These are phyloP conservation scores for Exserohilum rostratum DNA, from an alignment of 2,329 filamentous ascomycete genomes.

Conservation along the genomic window DNA sequence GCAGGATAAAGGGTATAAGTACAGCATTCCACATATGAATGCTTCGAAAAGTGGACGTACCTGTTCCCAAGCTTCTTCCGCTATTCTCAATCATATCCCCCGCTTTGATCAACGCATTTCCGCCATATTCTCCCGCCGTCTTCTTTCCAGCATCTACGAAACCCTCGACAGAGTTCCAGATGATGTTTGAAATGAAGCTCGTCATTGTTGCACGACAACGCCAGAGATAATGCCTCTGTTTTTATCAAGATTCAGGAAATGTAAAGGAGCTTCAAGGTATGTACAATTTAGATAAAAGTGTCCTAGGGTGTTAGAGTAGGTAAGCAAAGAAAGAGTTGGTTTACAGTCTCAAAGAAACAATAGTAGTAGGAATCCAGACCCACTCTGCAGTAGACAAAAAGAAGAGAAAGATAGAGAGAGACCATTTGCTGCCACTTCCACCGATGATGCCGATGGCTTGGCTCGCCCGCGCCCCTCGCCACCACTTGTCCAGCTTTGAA, in stretches of 20 bases:
- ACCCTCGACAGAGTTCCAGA: slow-evolving; percentile 47
- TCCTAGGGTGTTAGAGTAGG: background rate
- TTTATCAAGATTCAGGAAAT: no score
- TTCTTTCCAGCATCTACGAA: slow-evolving; percentile 47
- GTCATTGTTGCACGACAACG: slow-evolving; percentile 27
- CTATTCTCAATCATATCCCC: slow-evolving; percentile 46
- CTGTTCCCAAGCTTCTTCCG: slow-evolving; percentile 40
- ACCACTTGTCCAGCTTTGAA: slow-evolving; percentile 27
- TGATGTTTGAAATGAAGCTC: slow-evolving; percentile 45
- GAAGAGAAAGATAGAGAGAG: no score
- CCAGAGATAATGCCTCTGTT: no score
- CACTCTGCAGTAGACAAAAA: no score
- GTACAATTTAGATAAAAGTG: no score
- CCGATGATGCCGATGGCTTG: slow-evolving; percentile 21
- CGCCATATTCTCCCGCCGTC: slow-evolving; percentile 46
- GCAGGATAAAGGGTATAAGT: background rate
- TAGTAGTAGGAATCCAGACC: slow-evolving; percentile 6
- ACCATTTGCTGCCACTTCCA: background rate
- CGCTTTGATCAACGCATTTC: slow-evolving; percentile 47
- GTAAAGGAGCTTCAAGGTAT: no score
- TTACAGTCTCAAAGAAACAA: no score
- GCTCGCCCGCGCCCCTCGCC: slow-evolving; percentile 1
- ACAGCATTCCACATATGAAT: background rate
- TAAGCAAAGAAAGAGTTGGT: background rate
- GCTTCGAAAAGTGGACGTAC: slow-evolving; percentile 22